Base-by-base conservation (phyloP, 768 basidiomycete species). In the Collybia nuda region DNA sequence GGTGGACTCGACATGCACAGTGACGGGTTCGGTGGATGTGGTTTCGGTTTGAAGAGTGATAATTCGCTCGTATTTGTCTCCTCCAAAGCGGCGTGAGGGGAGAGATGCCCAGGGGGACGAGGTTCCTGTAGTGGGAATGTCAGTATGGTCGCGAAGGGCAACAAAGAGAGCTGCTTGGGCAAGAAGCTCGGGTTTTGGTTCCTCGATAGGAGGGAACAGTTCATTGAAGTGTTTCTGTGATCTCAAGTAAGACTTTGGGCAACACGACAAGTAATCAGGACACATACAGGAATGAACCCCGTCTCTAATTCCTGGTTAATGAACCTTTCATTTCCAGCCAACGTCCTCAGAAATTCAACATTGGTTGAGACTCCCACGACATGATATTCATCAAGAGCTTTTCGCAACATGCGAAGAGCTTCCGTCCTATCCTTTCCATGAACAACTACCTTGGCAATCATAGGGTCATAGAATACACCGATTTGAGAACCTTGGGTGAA, bases 291-390 rank as follows among this genome's bases (percentile, higher is more conserved):
- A 58, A 98, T 95, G 63, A 98, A 98, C 2, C 92, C 92, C 2
- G 94, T 96, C 62, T 97, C 94, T 9, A 98, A 81, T 51, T 94
- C 85, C 19, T 77, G 90, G 24, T 77, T 69, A 14, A 90, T 77
- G 62, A 98, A 98, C 1, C 87, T 79, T 36, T 76, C 57, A 62
- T 96, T 87, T 1, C 84, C 86, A 0, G 93, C 88, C 44, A 98
- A 76, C 0, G 75, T 77, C 43, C 86, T 74, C 53, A 98, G 70
- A 65, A 97, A 98, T 62, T 94, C 90, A 23, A 98, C 77, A 61
- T 98, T 98, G 5, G 94, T 96, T 9, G 89, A 82, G 11, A 95
- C 86, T 15, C 94, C 94, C 0, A 93, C 92, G 43, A 97, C 89
- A 60, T 86, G 83, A 63, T 96, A 98, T 55, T 94, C 86, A 47